phyloP scores from a whole-genome alignment of 441 rosid genomes.

The Bocquillonia castaneifolia region DNA sequence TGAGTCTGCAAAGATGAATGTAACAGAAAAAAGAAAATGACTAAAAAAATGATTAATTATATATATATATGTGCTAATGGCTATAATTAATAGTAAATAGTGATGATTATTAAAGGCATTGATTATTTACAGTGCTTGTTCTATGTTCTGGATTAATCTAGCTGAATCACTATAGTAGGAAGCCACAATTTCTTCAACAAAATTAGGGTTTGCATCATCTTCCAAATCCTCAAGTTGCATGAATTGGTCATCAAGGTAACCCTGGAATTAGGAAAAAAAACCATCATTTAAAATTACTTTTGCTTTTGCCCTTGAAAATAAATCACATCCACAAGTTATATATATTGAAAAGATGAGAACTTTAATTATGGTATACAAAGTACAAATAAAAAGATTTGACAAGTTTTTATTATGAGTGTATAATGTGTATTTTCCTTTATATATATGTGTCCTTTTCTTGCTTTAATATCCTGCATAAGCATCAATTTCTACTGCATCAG shows the following conservation, averaged over 20 bases:
- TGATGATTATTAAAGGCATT: background rate
- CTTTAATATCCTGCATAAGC: background rate
- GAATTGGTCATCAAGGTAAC: conserved; percentile 59
- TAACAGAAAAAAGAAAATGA: too few relatives aligned
- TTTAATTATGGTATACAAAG: too few relatives aligned
- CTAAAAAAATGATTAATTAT: background rate
- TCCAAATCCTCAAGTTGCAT: conserved; percentile 58
- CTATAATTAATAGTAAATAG: too few relatives aligned
- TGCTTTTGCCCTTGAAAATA: background rate
- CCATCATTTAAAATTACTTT: background rate
- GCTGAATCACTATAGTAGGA: conserved; percentile 49
- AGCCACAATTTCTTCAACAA: conserved; percentile 55
- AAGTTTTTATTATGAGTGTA: background rate
- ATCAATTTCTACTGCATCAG: background rate
- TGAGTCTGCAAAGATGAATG: conserved; percentile 24
- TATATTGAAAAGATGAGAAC: background rate
- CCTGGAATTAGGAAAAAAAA: conserved; percentile 28
- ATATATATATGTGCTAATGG: too few relatives aligned
- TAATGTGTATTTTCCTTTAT: too few relatives aligned
- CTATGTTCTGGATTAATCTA: conserved; percentile 45
- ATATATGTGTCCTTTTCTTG: background rate
- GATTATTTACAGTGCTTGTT: conserved; percentile 50
- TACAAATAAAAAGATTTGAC: too few relatives aligned
- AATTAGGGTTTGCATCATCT: conserved; percentile 58
- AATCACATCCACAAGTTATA: background rate